These are phyloP conservation scores for Kitagawia praeruptora DNA, from an alignment of 129 eudicot genomes.

Conservation along the genomic window DNA sequence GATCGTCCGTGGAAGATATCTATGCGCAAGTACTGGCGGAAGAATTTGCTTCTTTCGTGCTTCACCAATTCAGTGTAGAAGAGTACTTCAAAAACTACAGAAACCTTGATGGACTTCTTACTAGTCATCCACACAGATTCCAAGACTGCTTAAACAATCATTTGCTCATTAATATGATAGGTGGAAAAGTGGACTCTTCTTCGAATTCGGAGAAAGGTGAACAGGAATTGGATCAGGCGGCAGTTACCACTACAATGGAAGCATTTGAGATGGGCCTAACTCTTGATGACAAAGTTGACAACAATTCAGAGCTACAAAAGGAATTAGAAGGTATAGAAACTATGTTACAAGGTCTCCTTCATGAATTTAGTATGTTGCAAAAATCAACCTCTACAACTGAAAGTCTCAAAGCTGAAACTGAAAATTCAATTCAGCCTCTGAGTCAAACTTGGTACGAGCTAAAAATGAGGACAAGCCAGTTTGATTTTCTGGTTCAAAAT, in stretches of 20 bases:
- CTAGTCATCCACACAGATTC: constrained; percentile 11
- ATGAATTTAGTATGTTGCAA: constrained; percentile 71
- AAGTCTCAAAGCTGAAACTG: constrained; percentile 56
- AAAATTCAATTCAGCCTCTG: constrained; percentile 37
- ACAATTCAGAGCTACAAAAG: constrained; percentile 41
- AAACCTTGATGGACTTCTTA: constrained; percentile 9
- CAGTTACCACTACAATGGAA: constrained; percentile 19
- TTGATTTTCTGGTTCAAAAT: constrained; percentile 36
- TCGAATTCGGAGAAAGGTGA: constrained; percentile 13
- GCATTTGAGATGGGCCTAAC: constrained; percentile 19
- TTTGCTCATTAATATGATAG: constrained; percentile 7
- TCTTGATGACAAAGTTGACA: constrained; percentile 16
- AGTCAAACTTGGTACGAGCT: constrained; percentile 47
- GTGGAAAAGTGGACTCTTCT: constrained; percentile 3
- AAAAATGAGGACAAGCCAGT: constrained; percentile 37
- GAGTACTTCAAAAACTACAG: constrained; percentile 21
- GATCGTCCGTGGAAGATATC: constrained; percentile 46
- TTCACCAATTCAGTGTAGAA: constrained; percentile 42
- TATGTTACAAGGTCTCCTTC: constrained; percentile 52
- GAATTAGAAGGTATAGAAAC: constrained; percentile 47
- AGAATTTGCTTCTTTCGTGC: constrained; percentile 32
- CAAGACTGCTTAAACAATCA: constrained; percentile 19
- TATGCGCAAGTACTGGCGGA: constrained; percentile 32
- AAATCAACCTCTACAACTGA: constrained; percentile 58
- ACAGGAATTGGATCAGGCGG: constrained; percentile 19